phyloP scores from a whole-genome alignment of 257 asterid species.

The Craterostigma plantagineum region DNA sequence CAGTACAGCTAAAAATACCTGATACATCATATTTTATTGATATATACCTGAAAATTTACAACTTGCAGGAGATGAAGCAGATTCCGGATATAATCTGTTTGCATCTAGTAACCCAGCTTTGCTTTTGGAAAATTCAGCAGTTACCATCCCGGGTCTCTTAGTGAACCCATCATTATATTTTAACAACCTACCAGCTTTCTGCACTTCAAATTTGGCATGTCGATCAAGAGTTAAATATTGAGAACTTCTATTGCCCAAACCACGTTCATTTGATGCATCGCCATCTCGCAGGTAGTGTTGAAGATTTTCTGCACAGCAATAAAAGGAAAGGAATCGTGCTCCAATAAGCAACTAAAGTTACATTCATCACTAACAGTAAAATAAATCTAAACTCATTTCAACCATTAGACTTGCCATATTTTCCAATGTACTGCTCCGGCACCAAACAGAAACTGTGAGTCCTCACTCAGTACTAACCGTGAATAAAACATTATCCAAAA shows the following conservation, averaged over 20 bases:
- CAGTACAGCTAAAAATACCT: neutral
- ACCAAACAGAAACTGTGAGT: too few species aligned
- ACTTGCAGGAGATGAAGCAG: conserved; percentile 26
- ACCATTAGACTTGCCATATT: too few species aligned
- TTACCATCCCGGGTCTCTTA: conserved; percentile 44
- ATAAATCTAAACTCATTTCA: too few species aligned
- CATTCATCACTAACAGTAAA: conserved; percentile 5
- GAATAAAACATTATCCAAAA: too few species aligned
- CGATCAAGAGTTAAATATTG: conserved; percentile 15
- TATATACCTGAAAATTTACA: conserved; percentile 30
- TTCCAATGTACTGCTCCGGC: too few species aligned
- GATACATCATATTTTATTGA: conserved; percentile 1
- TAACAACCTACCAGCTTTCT: conserved; percentile 29
- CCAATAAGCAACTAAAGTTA: conserved; percentile 25
- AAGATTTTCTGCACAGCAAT: conserved; percentile 14
- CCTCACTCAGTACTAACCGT: too few species aligned
- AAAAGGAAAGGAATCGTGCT: conserved; percentile 23
- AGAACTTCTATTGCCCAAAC: conserved; percentile 17
- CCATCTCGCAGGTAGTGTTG: conserved; percentile 15
- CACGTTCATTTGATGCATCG: conserved; percentile 16
- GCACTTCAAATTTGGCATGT: conserved; percentile 23
- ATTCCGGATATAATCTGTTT: conserved; percentile 24
- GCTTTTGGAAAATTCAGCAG: conserved; percentile 23
- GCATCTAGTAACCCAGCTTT: conserved; percentile 27
- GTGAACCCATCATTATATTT: conserved; percentile 27